Evolutionary conservation across 2,329 filamentous ascomycete species (phyloP), one percentile per base, ranked within the genome.

Genomic region (Dactylellina drechsleri): DNA sequence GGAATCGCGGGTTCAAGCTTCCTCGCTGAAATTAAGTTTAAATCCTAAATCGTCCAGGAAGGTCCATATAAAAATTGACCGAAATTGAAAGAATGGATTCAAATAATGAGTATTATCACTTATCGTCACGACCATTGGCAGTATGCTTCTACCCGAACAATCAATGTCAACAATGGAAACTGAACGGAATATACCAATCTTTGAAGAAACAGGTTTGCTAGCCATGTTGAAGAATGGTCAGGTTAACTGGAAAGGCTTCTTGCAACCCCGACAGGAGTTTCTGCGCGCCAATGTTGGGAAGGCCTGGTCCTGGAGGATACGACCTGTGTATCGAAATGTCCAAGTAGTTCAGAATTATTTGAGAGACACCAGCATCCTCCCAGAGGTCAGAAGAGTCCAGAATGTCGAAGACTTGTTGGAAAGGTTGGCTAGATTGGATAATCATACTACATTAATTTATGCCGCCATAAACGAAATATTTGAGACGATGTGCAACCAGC

Each of bases 401-500:
- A 40, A 53, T 12, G 47, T 64, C 56, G 57, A 67, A 4, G 70
- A 74, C 4, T 10, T 74, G 7, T 43, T 74, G 4, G 56, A 58
- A 15, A 56, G 43, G 49, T 58, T 74, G 15, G 70, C 70, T 1
- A 74, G 67, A n/a, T 40, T 74, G 2, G 70, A 67, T 43, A 74
- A 74, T 28, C 62, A 74, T 52, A 74, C 52, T 4, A 23, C 62
- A 0, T 50, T 28, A n/a, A 74, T 64, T 28, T 62, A 67, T 23
- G 5, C 56, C 26, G 43, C 70, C 16, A 67, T 67, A 10, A 67
- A 74, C 41, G 70, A 74, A 0, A 64, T 66, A 10, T 67, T 66
- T 15, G 13, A 18, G 4, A 64, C 40, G 6, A 67, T 74, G 70
- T 62, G 59, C n/a, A 4, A 18, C n/a, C 70, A 74, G 16, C 56